Percentiles rank a stretch among this genome's conserved stretches.
Conservation (phyloP, 73 alveolate species). For the Paraurostyla sp. region DNA sequence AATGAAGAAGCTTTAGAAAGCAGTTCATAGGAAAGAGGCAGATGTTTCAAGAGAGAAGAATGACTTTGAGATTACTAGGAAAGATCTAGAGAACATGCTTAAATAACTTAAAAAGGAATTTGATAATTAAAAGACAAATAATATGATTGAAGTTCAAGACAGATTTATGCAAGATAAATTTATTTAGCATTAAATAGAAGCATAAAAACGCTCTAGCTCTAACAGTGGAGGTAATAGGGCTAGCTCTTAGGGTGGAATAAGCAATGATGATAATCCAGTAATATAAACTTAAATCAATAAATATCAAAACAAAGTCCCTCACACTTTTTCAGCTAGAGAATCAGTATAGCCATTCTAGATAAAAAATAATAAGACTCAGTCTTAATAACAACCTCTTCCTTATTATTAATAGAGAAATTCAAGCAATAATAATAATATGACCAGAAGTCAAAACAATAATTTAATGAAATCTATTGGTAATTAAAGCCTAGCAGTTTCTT, state of each 20-base stretch:
- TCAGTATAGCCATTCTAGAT: not conserved
- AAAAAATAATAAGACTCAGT: too few species aligned
- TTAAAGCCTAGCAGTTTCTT: too few species aligned
- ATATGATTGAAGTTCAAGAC: too few species aligned
- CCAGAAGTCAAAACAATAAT: too few species aligned
- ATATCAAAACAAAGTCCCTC: constrained; percentile 37
- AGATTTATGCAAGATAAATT: not conserved
- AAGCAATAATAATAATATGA: too few species aligned
- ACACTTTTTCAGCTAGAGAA: constrained; percentile 38
- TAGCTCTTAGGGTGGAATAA: constrained; percentile 4
- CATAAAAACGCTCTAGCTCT: not conserved
- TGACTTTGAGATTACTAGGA: constrained; percentile 64
- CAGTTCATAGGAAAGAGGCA: constrained; percentile 69
- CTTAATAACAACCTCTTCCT: too few species aligned
- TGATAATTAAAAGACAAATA: not conserved
- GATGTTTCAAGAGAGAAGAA: constrained; percentile 29
- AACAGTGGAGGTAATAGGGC: not conserved
- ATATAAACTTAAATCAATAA: not conserved
- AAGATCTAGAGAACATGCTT: constrained; percentile 60
- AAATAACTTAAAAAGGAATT: constrained; percentile 51
- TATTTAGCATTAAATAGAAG: not conserved
- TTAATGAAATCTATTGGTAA: too few species aligned
- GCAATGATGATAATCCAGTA: not conserved
- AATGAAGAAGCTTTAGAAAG: constrained; percentile 76
- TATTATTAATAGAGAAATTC: too few species aligned